Base-by-base conservation (phyloP, 106 monocot species). In the Hemerocallis citrina region DNA sequence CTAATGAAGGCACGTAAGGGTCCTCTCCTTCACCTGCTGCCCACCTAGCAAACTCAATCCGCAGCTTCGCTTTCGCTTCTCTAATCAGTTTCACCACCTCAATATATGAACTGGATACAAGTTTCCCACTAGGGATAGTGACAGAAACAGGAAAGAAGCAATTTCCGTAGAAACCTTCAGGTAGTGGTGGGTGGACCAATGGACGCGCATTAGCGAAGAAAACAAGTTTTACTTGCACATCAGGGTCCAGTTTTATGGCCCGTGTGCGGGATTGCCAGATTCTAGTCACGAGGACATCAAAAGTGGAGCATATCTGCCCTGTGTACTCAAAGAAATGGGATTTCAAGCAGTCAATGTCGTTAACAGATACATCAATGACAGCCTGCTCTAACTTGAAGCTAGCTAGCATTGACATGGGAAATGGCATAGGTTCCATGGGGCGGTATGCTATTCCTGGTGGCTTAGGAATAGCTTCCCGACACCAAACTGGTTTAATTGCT, bases 91-190 rank as follows among this genome's bases (percentile, higher is more conserved):
- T 61, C 48, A 85, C 80, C 1, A 80, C 42, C 30, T 85, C 80
- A 10, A 59, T 35, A 1, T 66, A 28, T 5, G 79, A 50, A 5
- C 70, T 57, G 12, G 45, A 27, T 3, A 57, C 45, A 10, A 85
- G 29, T 34, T 2, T 51, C 23, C 35, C 70, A 7, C 75, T 55
- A 2, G 61, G 2, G 2, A 80, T 57, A 5, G 61, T 40, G 3
- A 80, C 73, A 5, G 36, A 65, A 38, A 85, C 69, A 11, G 76
- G 73, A 59, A 70, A 80, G 63, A 76, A 85, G 54, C 80, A 80
- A 59, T 85, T 85, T 16, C 76, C 79, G 46, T 79, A 85, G 76
- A 61, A 85, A 7, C 79, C 75, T 5, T 12, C 40, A 0, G 50
- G 77, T 29, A 54, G 33, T 1, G 34, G 40, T 6, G 43, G 65